phyloP scores from a whole-genome alignment of 2,329 filamentous ascomycete genomes.

The Colletotrichum cereale region DNA sequence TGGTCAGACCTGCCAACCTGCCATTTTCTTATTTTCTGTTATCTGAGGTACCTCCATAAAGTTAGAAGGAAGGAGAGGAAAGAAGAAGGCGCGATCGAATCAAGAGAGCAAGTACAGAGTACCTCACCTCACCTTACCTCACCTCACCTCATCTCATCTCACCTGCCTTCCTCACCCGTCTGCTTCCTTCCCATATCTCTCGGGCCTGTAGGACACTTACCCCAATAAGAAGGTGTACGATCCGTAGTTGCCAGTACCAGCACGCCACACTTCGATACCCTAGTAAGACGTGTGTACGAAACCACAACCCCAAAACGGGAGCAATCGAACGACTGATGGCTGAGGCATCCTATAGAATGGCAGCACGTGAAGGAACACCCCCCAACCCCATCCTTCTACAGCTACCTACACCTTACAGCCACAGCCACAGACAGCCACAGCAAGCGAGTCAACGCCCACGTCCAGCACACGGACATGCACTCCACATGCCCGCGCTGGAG shows the following conservation, averaged over 20 bases:
- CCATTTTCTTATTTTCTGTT: not conserved
- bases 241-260: not conserved
- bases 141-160: not conserved
- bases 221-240: conserved; percentile 15
- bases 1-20: not conserved
- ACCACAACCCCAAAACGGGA: not conserved
- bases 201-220: not conserved
- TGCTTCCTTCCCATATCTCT: conserved; percentile 8
- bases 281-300: not conserved
- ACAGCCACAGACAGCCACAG: conserved; percentile 14
- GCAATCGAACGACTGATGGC: not conserved
- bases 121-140: not conserved
- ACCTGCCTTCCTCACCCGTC: not conserved
- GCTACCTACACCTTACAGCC: not conserved
- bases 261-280: conserved; percentile 15
- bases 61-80: not conserved
- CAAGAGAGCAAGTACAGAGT: not conserved
- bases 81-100: not conserved
- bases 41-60: not conserved
- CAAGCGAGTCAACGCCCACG: conserved; percentile 4
- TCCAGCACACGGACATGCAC: not conserved
- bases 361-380: not conserved
- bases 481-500: not conserved
- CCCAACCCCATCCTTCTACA: not conserved
- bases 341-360: conserved; percentile 13